Evolutionary conservation across 2,329 filamentous ascomycete genomes (phyloP).

Genomic region (Knoxdaviesia proteae): DNA sequence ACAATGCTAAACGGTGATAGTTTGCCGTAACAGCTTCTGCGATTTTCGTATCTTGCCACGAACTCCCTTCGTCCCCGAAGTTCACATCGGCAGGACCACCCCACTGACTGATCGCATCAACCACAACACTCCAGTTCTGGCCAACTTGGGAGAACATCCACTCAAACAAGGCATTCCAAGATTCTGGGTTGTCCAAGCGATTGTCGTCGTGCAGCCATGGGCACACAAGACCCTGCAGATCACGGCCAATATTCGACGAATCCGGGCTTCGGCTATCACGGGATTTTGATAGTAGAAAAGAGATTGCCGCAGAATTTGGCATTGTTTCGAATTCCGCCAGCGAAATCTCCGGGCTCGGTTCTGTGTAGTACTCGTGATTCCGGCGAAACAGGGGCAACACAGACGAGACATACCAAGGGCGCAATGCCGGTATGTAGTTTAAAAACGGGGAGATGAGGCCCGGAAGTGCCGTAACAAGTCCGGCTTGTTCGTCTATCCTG

Average conservation of each 20-base stretch:
- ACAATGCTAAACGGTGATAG: no score
- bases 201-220: conserved; percentile 42
- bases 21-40: no score
- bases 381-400: conserved; percentile 48
- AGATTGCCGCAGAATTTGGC: conserved; percentile 35
- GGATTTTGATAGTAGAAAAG: conserved; percentile 39
- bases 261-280: conserved; percentile 15
- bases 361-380: conserved; percentile 48
- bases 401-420: conserved; percentile 47
- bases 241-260: conserved; percentile 31
- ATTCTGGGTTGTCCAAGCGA: conserved; percentile 7
- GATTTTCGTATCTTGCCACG: no score
- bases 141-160: conserved; percentile 44
- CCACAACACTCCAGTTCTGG: conserved; percentile 38
- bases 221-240: conserved; percentile 45
- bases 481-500: conserved; percentile 49
- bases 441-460: conserved; percentile 50
- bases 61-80: conserved; percentile 23
- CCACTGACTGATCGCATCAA: conserved; percentile 48
- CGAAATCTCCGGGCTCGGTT: conserved; percentile 23
- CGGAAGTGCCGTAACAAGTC: conserved; percentile 47
- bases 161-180: conserved; percentile 26
- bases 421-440: conserved; percentile 34
- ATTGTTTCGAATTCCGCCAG: conserved; percentile 44
- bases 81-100: conserved; percentile 52